Evolutionary conservation across 768 basidiomycete species (phyloP).

Genomic region (Boletus insuetus): DNA sequence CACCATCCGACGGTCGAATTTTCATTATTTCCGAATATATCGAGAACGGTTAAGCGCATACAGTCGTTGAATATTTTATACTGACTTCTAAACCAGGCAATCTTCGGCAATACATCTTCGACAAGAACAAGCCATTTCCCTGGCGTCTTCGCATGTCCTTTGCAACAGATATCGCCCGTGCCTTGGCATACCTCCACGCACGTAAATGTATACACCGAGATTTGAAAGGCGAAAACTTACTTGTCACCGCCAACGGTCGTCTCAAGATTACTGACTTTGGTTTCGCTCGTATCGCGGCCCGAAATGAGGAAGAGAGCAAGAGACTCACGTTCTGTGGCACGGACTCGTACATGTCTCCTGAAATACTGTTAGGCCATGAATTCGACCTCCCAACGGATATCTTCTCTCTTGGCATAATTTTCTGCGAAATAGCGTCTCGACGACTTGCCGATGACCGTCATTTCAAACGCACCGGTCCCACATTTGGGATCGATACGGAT

Average conservation of each 20-base stretch:
- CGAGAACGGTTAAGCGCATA: conserved; percentile 56
- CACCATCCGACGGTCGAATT: conserved; percentile 76
- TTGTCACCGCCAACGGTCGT: conserved; percentile 91
- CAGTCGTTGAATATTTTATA: neutral
- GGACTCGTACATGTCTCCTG: conserved; percentile 96
- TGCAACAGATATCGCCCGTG: conserved; percentile 90
- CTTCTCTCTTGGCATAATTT: conserved; percentile 89
- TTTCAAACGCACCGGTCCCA: conserved; percentile 76
- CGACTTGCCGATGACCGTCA: conserved; percentile 79
- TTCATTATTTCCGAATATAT: conserved; percentile 96
- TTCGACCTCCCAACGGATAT: conserved; percentile 95
- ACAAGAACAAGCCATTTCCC: conserved; percentile 78
- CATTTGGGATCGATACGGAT: conserved; percentile 70
- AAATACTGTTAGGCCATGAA: conserved; percentile 86
- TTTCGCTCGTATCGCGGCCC: conserved; percentile 90
- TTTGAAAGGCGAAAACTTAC: conserved; percentile 95
- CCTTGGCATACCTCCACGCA: conserved; percentile 96
- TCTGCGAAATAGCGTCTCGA: conserved; percentile 87
- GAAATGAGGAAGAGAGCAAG: conserved; percentile 86
- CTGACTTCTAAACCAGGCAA: conserved; percentile 43
- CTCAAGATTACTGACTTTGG: conserved; percentile 99
- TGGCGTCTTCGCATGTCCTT: conserved; percentile 95
- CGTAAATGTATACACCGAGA: conserved; percentile 88
- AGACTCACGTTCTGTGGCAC: conserved; percentile 87
- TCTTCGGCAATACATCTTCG: conserved; percentile 86